Evolutionary conservation across 805 yeast genomes (phyloP).

Genomic region (Metschnikowia cubensis): DNA sequence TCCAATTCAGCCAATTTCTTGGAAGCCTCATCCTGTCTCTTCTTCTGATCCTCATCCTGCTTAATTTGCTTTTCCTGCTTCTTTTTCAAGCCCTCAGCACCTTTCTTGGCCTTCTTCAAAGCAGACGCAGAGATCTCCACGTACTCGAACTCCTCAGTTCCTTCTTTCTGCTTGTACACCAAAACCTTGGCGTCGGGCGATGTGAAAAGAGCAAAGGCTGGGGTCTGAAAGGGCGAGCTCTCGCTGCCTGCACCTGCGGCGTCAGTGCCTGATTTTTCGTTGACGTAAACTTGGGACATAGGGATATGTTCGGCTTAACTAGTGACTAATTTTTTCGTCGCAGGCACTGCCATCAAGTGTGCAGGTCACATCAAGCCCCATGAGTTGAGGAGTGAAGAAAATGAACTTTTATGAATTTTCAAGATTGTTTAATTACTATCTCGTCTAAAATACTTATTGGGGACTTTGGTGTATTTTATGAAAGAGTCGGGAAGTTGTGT

Average conservation of each 20-base stretch:
- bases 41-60: constrained; percentile 59
- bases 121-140: constrained; percentile 85
- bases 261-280: constrained; percentile 72
- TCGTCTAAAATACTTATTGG: no score
- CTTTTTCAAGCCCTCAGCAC: constrained; percentile 87
- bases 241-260: constrained; percentile 57
- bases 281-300: constrained; percentile 55
- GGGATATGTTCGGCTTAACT: background rate
- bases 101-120: constrained; percentile 93
- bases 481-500: no score
- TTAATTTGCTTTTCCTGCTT: constrained; percentile 65
- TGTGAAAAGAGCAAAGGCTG: constrained; percentile 74
- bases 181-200: constrained; percentile 53
- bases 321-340: constrained; percentile 1
- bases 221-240: constrained; percentile 67
- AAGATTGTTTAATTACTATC: no score
- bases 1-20: constrained; percentile 75
- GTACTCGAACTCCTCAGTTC: constrained; percentile 48
- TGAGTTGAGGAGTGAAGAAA: no score
- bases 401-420: no score
- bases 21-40: constrained; percentile 54
- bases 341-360: background rate
- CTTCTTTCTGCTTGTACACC: constrained; percentile 59
- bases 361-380: background rate
- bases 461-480: no score